phyloP scores from a whole-genome alignment of 441 rosid genomes.

The Bruguiera hainesii region DNA sequence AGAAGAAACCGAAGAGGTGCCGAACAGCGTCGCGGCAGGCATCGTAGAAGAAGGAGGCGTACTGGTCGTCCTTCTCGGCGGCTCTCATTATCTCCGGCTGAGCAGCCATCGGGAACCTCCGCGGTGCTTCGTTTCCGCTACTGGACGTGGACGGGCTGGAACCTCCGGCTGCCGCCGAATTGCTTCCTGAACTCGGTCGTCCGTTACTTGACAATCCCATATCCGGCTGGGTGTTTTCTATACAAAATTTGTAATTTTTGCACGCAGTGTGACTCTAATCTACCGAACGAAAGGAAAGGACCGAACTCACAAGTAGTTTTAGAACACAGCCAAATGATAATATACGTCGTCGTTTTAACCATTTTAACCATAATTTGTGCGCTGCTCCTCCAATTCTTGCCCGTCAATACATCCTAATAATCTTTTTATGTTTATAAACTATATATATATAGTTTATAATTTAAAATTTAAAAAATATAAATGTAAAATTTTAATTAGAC shows the following conservation, averaged over 20 bases:
- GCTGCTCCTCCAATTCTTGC: no score
- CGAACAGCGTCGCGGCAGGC: constrained; percentile 95
- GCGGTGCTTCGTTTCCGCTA: constrained; percentile 25
- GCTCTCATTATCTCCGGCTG: constrained; percentile 99
- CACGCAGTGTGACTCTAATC: no score
- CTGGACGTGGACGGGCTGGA: constrained; percentile 7
- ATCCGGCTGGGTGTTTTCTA: neutral
- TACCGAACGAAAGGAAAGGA: no score
- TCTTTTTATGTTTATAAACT: no score
- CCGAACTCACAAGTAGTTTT: no score
- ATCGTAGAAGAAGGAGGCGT: constrained; percentile 82
- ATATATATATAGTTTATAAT: no score
- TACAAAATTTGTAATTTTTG: neutral
- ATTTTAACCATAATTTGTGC: no score
- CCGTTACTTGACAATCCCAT: constrained; percentile 33
- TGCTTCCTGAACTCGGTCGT: constrained; percentile 24
- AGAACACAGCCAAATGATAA: no score
- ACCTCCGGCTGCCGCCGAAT: constrained; percentile 36
- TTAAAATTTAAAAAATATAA: no score
- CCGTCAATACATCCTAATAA: no score
- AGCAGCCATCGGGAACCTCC: constrained; percentile 68
- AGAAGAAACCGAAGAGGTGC: constrained; percentile 62
- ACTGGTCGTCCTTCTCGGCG: constrained; percentile 96
- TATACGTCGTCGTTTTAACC: no score
- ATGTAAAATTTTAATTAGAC: no score